Conservation (phyloP, 345 rosid genomes). For the Aethionema arabicum region DNA sequence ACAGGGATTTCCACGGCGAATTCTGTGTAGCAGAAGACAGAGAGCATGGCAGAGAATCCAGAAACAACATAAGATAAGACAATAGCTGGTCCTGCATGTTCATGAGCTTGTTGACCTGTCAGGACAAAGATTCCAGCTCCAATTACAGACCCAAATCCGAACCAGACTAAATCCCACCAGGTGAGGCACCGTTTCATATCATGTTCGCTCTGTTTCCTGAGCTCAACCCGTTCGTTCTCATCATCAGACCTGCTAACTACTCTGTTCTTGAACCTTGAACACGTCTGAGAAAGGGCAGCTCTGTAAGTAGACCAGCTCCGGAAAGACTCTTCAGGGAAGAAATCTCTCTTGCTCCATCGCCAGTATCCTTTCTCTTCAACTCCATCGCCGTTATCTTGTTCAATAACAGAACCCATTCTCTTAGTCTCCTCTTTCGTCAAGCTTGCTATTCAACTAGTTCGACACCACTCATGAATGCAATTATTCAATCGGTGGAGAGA, state of each 20-base stretch:
- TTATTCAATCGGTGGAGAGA: no score
- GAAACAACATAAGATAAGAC: constrained; percentile 51
- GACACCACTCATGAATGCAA: no score
- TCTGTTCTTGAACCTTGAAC: constrained; percentile 55
- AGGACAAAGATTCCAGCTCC: constrained; percentile 71
- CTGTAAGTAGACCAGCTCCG: constrained; percentile 50
- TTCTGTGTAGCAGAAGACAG: constrained; percentile 60
- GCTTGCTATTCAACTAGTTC: no score
- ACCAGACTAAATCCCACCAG: constrained; percentile 75
- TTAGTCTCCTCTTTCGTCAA: neutral
- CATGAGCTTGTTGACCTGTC: constrained; percentile 58
- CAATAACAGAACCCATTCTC: constrained; percentile 6
- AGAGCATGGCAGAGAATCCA: constrained; percentile 42
- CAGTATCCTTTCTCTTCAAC: constrained; percentile 36
- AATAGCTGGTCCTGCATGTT: constrained; percentile 54
- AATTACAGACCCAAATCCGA: constrained; percentile 57
- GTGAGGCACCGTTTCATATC: constrained; percentile 58
- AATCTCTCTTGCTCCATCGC: constrained; percentile 41
- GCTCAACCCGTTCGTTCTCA: constrained; percentile 46
- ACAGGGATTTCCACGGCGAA: constrained; percentile 54
- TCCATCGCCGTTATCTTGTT: neutral
- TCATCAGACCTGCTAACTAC: constrained; percentile 50
- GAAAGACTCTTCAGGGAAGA: constrained; percentile 69
- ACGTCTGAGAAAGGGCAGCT: constrained; percentile 50
- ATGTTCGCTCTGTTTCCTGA: constrained; percentile 50